Evolutionary conservation across 2,329 filamentous ascomycete species (phyloP).

Genomic region (Chlorencoelia australis): DNA sequence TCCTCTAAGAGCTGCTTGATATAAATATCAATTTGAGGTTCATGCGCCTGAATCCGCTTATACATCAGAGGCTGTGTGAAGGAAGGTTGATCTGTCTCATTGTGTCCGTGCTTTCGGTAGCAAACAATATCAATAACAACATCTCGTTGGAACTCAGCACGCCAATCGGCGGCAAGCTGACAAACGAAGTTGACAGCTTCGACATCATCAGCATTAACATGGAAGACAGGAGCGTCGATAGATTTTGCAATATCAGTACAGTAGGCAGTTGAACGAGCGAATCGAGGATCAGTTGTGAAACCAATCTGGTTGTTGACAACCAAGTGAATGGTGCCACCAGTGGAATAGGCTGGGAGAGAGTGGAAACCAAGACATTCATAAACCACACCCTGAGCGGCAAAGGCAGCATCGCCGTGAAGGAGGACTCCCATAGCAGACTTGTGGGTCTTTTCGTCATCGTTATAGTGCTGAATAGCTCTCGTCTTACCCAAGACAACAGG

Average conservation of each 20-base stretch:
- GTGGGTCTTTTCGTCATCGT: constrained; percentile 87
- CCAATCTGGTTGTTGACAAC: constrained; percentile 99
- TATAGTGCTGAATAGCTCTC: constrained; percentile 96
- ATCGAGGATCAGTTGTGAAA: constrained; percentile 97
- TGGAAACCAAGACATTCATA: constrained; percentile 99
- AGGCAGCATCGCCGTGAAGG: constrained; percentile 93
- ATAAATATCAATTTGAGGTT: constrained; percentile 81
- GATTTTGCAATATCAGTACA: constrained; percentile 99
- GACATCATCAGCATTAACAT: constrained; percentile 97
- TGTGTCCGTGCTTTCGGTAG: constrained; percentile 98
- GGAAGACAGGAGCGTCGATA: constrained; percentile 96
- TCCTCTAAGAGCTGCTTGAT: constrained; percentile 83
- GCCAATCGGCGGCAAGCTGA: constrained; percentile 94
- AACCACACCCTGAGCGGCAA: constrained; percentile 92
- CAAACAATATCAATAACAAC: constrained; percentile 97
- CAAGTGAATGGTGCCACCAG: constrained; percentile 91
- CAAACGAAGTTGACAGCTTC: constrained; percentile 98
- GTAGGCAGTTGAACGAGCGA: constrained; percentile 94
- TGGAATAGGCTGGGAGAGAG: constrained; percentile 89
- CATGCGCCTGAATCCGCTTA: constrained; percentile 85
- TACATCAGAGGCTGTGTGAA: constrained; percentile 99
- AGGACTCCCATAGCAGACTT: constrained; percentile 89
- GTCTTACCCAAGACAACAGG: constrained; percentile 97
- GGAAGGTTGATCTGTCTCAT: constrained; percentile 97
- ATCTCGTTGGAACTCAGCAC: constrained; percentile 96